Percentiles rank a stretch among this genome's conserved stretches.
Conservation (phyloP, 2,329 filamentous ascomycete species). For the Paraphoma sp. region DNA sequence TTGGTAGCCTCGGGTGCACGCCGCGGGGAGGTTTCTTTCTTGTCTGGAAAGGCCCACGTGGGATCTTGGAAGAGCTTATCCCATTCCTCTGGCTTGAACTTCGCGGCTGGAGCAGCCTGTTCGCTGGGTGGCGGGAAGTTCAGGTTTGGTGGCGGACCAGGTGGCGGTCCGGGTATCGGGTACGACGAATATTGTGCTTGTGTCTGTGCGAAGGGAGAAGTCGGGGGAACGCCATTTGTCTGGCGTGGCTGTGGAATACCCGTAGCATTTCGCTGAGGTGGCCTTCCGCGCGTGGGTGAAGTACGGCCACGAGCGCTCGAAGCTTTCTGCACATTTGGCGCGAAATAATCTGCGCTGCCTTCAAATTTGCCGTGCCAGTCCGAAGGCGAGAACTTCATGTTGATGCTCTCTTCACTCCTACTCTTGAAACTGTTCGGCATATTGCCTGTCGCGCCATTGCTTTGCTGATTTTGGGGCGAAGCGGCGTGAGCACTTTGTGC, state of each 20-base stretch:
- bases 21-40: constrained; percentile 40
- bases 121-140: constrained; percentile 28
- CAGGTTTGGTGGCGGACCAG: constrained; percentile 33
- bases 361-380: constrained; percentile 56
- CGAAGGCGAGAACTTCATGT: constrained; percentile 56
- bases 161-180: constrained; percentile 40
- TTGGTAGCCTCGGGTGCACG: constrained; percentile 35
- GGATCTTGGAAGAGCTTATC: constrained; percentile 52
- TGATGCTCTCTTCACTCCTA: constrained; percentile 57
- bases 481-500: constrained; percentile 20
- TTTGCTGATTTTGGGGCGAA: constrained; percentile 21
- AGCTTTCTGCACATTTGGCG: constrained; percentile 37
- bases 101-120: constrained; percentile 36
- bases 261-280: constrained; percentile 26
- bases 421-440: constrained; percentile 48
- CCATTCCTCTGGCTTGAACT: constrained; percentile 53
- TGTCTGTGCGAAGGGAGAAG: constrained; percentile 13
- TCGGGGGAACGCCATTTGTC: constrained; percentile 28
- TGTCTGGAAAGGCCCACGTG: constrained; percentile 44
- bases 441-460: constrained; percentile 21
- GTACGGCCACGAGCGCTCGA: constrained; percentile 30
- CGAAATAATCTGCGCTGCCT: constrained; percentile 53
- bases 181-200: constrained; percentile 8
- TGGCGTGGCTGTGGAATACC: constrained; percentile 20
- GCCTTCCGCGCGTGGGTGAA: constrained; percentile 41